Conservation (phyloP, 2,329 filamentous ascomycete genomes). For the Didymellaceae sp. region DNA sequence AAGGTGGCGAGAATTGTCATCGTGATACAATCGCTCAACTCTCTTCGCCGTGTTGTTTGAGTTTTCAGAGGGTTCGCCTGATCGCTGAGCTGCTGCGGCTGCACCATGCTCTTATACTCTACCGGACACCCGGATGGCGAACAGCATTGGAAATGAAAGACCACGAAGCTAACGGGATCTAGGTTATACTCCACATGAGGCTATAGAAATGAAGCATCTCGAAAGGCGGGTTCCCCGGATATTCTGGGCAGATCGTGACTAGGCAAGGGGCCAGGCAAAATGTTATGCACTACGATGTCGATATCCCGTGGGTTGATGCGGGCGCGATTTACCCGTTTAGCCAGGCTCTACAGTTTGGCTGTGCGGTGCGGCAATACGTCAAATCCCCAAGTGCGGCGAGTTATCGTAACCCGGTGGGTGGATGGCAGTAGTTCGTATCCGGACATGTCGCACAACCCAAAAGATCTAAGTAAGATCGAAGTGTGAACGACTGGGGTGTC, state of each 20-base stretch:
- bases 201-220: slow-evolving; percentile 37
- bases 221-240: slow-evolving; percentile 30
- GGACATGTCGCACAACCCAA: background rate
- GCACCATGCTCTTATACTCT: slow-evolving; percentile 23
- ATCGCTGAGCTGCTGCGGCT: background rate
- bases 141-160: slow-evolving; percentile 17
- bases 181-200: slow-evolving; percentile 25
- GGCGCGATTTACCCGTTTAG: slow-evolving; percentile 43
- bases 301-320: background rate
- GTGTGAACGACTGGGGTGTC: background rate
- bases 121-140: slow-evolving; percentile 38
- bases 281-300: slow-evolving; percentile 11
- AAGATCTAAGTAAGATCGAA: background rate
- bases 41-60: background rate
- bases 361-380: no score
- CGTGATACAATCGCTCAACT: background rate
- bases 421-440: background rate
- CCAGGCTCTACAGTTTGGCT: slow-evolving; percentile 20
- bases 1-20: slow-evolving; percentile 34
- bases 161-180: slow-evolving; percentile 23
- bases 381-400: background rate
- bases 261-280: slow-evolving; percentile 34
- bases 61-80: slow-evolving; percentile 13
- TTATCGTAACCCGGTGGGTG: background rate
- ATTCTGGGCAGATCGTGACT: slow-evolving; percentile 34